Conservation (phyloP, 139 green algal genomes). For the Volvox africanus region DNA sequence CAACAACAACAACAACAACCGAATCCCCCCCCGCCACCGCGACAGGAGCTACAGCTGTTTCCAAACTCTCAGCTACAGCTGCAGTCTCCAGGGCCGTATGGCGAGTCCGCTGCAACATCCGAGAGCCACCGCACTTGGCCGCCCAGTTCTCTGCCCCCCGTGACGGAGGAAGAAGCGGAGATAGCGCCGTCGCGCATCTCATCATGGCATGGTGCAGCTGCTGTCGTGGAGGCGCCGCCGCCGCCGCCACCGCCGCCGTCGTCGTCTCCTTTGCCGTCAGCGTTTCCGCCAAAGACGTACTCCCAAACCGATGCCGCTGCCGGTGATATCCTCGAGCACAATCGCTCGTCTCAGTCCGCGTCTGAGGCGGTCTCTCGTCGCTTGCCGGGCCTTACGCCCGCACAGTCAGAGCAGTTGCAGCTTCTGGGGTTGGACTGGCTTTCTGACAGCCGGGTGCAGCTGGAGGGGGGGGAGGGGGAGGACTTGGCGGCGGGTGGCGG, state of each 20-base stretch:
- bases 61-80: background rate
- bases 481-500: background rate
- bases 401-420: conserved; percentile 32
- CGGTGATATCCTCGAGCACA: background rate
- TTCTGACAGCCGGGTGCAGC: background rate
- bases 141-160: too few relatives aligned
- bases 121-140: too few relatives aligned
- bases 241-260: background rate
- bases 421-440: conserved; percentile 13
- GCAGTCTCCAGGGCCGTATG: background rate
- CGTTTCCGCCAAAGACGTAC: too few relatives aligned
- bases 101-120: too few relatives aligned
- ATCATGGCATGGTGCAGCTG: too few relatives aligned
- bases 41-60: background rate
- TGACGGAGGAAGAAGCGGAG: too few relatives aligned
- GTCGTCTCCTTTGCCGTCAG: background rate
- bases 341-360: background rate
- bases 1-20: too few relatives aligned
- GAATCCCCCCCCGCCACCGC: too few relatives aligned
- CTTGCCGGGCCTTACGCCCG: conserved; percentile 10
- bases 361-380: background rate
- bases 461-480: background rate
- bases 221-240: too few relatives aligned
- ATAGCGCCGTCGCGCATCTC: too few relatives aligned
- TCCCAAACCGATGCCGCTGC: background rate